A percentile compares a stretch with the other conserved stretches of the same genome.
Evolutionary conservation across 2,329 filamentous ascomycete genomes (phyloP).

Genomic region (Aspergillus sp.): DNA sequence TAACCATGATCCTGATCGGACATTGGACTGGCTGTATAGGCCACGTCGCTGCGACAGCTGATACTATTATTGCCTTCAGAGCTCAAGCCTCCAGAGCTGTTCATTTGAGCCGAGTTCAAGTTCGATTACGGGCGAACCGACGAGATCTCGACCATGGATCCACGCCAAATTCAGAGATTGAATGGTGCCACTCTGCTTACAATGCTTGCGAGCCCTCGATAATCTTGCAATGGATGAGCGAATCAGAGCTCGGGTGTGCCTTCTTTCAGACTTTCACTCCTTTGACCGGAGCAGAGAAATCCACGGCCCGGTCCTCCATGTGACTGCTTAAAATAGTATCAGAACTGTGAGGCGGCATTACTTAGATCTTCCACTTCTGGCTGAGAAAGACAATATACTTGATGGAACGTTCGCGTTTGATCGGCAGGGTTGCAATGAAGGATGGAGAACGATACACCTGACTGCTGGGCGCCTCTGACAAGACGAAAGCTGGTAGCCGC

Average conservation of each 20-base stretch:
- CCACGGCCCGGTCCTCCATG: neutral
- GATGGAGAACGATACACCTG: neutral
- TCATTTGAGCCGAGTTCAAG: neutral
- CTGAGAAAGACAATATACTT: neutral
- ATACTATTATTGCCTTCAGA: neutral
- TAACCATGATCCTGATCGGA: no score
- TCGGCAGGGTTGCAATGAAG: neutral
- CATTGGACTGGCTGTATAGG: neutral
- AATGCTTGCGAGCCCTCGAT: neutral
- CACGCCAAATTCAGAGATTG: neutral
- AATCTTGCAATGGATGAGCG: neutral
- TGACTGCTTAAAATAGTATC: conserved; percentile 12
- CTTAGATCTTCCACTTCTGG: neutral
- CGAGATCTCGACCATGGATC: neutral
- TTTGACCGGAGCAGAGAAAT: neutral
- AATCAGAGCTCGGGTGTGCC: neutral
- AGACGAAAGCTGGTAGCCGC: neutral
- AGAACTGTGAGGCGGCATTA: neutral
- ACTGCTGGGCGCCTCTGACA: neutral
- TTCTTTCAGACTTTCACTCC: neutral
- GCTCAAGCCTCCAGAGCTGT: neutral
- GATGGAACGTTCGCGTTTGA: neutral
- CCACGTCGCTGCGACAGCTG: neutral
- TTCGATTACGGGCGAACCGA: neutral
- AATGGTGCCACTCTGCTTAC: neutral